A percentile compares a stretch with the other conserved stretches of the same genome.
Conservation (phyloP, 2,329 filamentous ascomycete genomes). For the Pseudogymnoascus sp. region DNA sequence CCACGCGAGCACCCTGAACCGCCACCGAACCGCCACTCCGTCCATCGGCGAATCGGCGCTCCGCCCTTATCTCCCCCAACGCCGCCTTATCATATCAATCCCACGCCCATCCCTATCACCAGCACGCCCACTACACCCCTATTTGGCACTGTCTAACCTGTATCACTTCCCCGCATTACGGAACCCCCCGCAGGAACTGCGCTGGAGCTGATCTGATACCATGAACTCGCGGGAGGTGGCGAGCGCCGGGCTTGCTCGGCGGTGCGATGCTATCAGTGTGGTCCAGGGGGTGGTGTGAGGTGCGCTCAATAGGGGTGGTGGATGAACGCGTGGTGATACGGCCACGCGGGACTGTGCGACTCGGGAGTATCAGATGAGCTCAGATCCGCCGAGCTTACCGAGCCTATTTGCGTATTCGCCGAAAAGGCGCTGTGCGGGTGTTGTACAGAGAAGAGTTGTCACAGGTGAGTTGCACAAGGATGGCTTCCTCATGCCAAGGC, state of each 20-base stretch:
- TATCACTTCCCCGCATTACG: background rate
- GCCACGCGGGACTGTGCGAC: background rate
- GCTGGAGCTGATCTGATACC: background rate
- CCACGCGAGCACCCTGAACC: background rate
- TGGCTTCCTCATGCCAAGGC: background rate
- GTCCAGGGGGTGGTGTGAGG: background rate
- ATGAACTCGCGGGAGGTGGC: background rate
- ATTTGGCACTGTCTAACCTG: background rate
- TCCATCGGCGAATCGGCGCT: background rate
- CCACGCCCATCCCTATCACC: background rate
- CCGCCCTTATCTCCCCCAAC: background rate
- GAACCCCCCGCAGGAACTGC: background rate
- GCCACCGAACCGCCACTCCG: background rate
- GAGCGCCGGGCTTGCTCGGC: background rate
- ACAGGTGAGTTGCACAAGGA: background rate
- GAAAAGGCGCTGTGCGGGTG: background rate
- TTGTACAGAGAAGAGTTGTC: background rate
- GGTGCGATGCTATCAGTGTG: background rate
- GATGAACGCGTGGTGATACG: background rate
- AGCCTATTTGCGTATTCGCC: background rate
- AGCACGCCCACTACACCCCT: background rate
- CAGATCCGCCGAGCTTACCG: background rate
- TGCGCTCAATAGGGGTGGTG: background rate
- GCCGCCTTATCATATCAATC: background rate
- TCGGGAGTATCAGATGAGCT: background rate